These are phyloP conservation scores for Kwoniella sp. DNA, from an alignment of 768 basidiomycete species.

Conservation along the genomic window DNA sequence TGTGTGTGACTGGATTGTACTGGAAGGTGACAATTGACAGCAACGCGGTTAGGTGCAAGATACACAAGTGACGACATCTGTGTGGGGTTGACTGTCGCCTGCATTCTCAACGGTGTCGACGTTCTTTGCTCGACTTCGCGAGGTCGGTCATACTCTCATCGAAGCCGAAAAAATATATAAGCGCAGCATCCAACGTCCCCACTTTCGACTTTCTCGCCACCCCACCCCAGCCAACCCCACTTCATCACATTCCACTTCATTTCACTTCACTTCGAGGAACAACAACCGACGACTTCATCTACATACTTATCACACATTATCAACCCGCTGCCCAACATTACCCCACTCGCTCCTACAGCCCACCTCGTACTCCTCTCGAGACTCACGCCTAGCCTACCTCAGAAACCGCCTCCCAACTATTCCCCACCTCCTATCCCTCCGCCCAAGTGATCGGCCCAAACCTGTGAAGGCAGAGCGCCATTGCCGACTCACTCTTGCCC, in stretches of 20 bases:
- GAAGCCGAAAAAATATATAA: constrained; percentile 2
- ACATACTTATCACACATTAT: neutral
- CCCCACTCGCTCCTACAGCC: neutral
- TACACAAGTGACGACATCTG: no score
- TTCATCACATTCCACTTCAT: neutral
- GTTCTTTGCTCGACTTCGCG: no score
- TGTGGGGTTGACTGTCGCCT: no score
- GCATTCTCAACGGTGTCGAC: no score
- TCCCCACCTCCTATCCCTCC: neutral
- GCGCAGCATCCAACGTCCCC: neutral
- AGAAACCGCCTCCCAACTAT: neutral
- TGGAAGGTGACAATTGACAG: no score
- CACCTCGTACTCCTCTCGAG: neutral
- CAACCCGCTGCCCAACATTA: neutral
- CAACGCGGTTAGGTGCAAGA: no score
- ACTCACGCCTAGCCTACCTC: neutral
- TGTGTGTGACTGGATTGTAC: no score
- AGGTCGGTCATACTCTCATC: no score
- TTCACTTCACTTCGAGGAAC: no score
- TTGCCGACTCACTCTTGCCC: no score
- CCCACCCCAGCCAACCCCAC: neutral
- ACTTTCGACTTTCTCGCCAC: neutral
- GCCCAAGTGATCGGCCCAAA: no score
- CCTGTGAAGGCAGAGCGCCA: no score
- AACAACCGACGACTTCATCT: neutral